Percentiles rank a stretch among this genome's conserved stretches.
These are phyloP conservation scores for Geotrichum citri-aurantii DNA, from an alignment of 1,139 yeast genomes.

Conservation along the genomic window DNA sequence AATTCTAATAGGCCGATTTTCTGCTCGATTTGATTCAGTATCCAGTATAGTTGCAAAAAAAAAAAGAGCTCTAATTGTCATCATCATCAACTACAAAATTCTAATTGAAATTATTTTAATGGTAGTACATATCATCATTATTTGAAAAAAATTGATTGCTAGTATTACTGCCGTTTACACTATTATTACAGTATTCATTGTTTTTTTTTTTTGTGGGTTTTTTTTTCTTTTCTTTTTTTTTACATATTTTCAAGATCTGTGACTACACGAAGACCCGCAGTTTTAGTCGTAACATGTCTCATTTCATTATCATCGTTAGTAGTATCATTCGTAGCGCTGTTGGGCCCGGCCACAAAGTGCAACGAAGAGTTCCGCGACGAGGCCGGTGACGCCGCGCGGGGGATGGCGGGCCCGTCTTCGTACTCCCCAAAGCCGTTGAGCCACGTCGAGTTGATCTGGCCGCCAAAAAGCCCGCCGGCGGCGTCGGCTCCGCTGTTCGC, in stretches of 20 bases:
- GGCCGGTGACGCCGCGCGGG: constrained; percentile 24
- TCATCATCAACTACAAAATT: too few species aligned
- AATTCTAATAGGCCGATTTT: too few species aligned
- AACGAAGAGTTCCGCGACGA: constrained; percentile 25
- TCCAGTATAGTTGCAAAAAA: too few species aligned
- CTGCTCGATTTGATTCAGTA: too few species aligned
- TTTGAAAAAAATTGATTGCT: too few species aligned
- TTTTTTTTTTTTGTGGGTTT: background rate
- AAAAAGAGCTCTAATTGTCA: too few species aligned
- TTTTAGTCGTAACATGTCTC: constrained; percentile 27
- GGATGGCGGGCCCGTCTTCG: constrained; percentile 8
- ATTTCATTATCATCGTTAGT: constrained; percentile 2
- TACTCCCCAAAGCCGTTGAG: constrained; percentile 13
- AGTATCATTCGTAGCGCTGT: constrained; percentile 20
- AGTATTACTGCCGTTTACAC: too few species aligned
- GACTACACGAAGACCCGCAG: constrained; percentile 28
- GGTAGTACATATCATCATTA: too few species aligned
- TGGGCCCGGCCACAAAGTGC: constrained; percentile 25
- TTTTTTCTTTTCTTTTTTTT: background rate
- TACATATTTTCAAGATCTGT: constrained; percentile 25
- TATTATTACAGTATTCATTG: too few species aligned
- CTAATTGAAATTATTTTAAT: too few species aligned
- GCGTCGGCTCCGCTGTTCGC: constrained; percentile 20
- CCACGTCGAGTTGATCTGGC: constrained; percentile 7
- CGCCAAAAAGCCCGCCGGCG: constrained; percentile 19